Percentiles rank a stretch among this genome's conserved stretches.
Conservation (phyloP, 768 basidiomycete genomes). For the Tylopilus vinaceipallidus region DNA sequence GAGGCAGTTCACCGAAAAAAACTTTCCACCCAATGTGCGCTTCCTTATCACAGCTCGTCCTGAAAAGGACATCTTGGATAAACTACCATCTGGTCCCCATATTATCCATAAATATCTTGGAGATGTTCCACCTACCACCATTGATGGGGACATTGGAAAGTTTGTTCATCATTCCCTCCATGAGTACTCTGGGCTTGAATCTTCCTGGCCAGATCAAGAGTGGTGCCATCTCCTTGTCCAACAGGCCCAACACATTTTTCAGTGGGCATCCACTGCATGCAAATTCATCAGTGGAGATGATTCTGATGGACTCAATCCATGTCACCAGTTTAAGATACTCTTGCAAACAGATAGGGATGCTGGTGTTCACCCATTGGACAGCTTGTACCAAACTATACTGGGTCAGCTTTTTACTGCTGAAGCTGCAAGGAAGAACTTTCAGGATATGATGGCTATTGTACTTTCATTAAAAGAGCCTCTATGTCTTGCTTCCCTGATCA, state of each 20-base stretch:
- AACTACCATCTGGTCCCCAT: background rate
- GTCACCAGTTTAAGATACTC: background rate
- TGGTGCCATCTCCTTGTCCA: constrained; percentile 15
- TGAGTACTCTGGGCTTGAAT: background rate
- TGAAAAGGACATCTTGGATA: background rate
- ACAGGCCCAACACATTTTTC: constrained; percentile 21
- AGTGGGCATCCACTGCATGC: background rate
- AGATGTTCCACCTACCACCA: background rate
- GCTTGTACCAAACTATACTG: background rate
- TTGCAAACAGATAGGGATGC: background rate
- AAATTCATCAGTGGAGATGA: background rate
- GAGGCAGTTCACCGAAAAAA: background rate
- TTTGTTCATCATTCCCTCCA: background rate
- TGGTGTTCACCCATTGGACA: background rate
- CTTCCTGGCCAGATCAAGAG: constrained; percentile 4
- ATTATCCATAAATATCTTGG: background rate
- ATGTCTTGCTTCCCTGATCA: background rate
- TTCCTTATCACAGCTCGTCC: background rate
- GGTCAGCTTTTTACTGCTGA: background rate
- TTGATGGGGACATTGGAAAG: background rate
- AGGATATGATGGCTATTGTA: constrained; percentile 7
- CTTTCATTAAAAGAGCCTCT: background rate
- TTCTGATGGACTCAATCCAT: background rate
- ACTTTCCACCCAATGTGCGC: background rate
- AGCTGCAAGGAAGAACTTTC: background rate